phyloP scores from a whole-genome alignment of 257 asterid genomes.

The Rauvolfia tetraphylla region DNA sequence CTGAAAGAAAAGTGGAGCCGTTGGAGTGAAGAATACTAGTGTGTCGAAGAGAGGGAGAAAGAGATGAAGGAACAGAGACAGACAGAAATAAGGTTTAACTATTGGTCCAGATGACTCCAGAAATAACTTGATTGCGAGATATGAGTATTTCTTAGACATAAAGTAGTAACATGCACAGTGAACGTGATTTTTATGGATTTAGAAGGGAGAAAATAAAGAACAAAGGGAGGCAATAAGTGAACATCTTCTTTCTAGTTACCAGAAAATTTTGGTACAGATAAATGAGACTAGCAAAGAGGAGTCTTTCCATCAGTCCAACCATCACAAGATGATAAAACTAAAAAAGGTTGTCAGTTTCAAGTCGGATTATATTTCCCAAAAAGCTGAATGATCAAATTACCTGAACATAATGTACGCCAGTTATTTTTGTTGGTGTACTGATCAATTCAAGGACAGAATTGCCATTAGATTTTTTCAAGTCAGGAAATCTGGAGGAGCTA shows the following conservation, averaged over 20 bases:
- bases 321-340: not conserved
- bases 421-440: constrained; percentile 84
- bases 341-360: constrained; percentile 7
- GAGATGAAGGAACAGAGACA: not conserved
- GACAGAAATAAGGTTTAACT: not conserved
- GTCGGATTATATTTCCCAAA: constrained; percentile 1
- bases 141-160: not conserved
- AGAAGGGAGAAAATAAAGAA: not conserved
- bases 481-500: constrained; percentile 74
- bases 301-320: not conserved
- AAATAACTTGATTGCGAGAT: not conserved
- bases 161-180: not conserved
- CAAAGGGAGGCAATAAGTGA: not conserved
- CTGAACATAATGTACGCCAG: constrained; percentile 98
- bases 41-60: not conserved
- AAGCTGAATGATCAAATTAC: constrained; percentile 36
- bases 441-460: constrained; percentile 75
- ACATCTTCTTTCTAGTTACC: not conserved
- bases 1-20: too few relatives aligned
- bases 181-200: not conserved
- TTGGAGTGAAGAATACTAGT: too few relatives aligned
- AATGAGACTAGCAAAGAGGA: not conserved
- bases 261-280: not conserved
- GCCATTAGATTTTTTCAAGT: constrained; percentile 73
- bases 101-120: not conserved